phyloP scores from a whole-genome alignment of 2,329 filamentous ascomycete genomes.

The Metarhizium robertsii region DNA sequence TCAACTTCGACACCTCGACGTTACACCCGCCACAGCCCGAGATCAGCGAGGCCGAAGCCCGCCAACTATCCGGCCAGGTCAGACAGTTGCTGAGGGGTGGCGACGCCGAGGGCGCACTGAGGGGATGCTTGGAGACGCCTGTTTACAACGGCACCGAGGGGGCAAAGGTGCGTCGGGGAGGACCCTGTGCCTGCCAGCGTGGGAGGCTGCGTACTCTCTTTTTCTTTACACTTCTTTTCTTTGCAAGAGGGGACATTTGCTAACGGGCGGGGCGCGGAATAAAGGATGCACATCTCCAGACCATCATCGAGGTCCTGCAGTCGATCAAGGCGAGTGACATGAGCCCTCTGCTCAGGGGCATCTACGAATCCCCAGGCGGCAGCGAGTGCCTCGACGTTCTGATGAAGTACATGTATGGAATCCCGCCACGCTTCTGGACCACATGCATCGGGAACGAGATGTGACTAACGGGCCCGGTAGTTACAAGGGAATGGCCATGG shows the following conservation, averaged over 20 bases:
- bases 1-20: constrained; percentile 84
- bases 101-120: constrained; percentile 77
- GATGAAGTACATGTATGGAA: constrained; percentile 88
- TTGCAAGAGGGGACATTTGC: not conserved
- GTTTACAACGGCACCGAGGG: constrained; percentile 57
- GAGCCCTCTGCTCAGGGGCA: constrained; percentile 73
- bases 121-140: constrained; percentile 74
- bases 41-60: constrained; percentile 67
- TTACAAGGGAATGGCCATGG: constrained; percentile 78
- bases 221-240: too few species aligned
- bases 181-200: not conserved
- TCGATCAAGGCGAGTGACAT: constrained; percentile 96
- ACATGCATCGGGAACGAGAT: not conserved
- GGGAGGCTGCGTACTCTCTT: too few species aligned
- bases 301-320: constrained; percentile 86
- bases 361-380: constrained; percentile 71
- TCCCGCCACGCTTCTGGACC: not conserved
- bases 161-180: constrained; percentile 38
- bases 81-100: constrained; percentile 80
- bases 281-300: constrained; percentile 77
- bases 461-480: constrained; percentile 31
- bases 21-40: constrained; percentile 70
- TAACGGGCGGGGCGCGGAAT: not conserved
- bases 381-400: constrained; percentile 81
- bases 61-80: constrained; percentile 69